These are phyloP conservation scores for Lodderomyces metapsilosis DNA, from an alignment of 1,139 yeast species.

Conservation along the genomic window DNA sequence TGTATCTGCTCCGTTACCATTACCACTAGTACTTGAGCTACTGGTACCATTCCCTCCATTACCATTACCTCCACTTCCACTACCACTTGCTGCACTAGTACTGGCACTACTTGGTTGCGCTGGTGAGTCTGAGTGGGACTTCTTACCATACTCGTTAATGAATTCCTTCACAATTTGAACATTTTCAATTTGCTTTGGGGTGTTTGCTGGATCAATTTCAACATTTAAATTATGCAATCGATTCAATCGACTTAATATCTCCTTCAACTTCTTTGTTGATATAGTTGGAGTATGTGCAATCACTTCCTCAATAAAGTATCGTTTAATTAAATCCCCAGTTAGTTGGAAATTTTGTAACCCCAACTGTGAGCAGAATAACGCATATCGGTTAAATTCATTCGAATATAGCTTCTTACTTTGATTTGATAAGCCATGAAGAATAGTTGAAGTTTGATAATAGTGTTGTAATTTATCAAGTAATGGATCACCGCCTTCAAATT, in stretches of 20 bases:
- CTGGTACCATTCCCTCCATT: constrained; percentile 3
- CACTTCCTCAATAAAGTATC: constrained; percentile 11
- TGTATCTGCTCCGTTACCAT: constrained; percentile 7
- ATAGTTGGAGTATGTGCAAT: constrained; percentile 11
- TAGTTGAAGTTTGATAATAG: constrained; percentile 11
- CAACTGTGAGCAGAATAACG: constrained; percentile 12
- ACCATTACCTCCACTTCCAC: constrained; percentile 16
- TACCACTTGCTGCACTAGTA: constrained; percentile 28
- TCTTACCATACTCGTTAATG: constrained; percentile 9
- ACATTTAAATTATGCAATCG: constrained; percentile 23
- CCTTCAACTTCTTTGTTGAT: constrained; percentile 16
- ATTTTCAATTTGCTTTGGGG: constrained; percentile 8
- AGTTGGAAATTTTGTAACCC: constrained; percentile 13
- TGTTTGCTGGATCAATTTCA: constrained; percentile 7
- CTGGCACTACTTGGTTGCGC: background rate
- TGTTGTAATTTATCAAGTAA: constrained; percentile 11
- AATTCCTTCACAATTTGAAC: constrained; percentile 12
- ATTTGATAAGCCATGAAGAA: constrained; percentile 13
- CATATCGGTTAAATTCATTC: constrained; percentile 16
- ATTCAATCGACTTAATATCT: constrained; percentile 32
- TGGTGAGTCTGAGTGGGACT: background rate
- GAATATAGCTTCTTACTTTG: constrained; percentile 13
- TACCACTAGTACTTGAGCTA: constrained; percentile 3
- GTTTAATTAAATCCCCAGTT: constrained; percentile 12
- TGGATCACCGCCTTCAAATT: constrained; percentile 5